These are phyloP conservation scores for Phytophthora ohioensis DNA, from an alignment of 352 stramenopile species.

Conservation along the genomic window DNA sequence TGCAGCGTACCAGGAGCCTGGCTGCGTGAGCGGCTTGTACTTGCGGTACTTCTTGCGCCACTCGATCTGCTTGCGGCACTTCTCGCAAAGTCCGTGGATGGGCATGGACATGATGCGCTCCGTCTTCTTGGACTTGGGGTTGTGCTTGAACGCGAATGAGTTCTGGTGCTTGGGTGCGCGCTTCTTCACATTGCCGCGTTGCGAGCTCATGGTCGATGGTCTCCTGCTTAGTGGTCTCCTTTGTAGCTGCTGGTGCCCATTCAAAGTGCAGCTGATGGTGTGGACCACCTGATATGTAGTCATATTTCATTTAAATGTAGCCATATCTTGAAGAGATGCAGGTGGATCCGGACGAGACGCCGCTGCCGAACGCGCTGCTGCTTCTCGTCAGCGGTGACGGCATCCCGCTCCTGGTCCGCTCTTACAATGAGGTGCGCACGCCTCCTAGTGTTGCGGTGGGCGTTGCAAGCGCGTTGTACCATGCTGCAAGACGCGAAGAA, in stretches of 20 bases:
- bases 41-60: slow-evolving; percentile 99
- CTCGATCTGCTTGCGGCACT: slow-evolving; percentile 97
- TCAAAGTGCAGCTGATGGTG: slow-evolving; percentile 22
- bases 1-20: slow-evolving; percentile 83
- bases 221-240: no score
- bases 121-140: slow-evolving; percentile 98
- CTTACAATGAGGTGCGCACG: slow-evolving; percentile 50
- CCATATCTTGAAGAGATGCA: slow-evolving; percentile 45
- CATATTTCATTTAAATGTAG: slow-evolving; percentile 26
- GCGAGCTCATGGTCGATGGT: slow-evolving; percentile 75
- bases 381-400: slow-evolving; percentile 58
- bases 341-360: slow-evolving; percentile 17
- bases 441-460: slow-evolving; percentile 60
- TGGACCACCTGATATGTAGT: slow-evolving; percentile 1
- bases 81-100: slow-evolving; percentile 93
- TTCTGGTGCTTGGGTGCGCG: slow-evolving; percentile 97
- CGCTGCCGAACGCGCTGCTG: slow-evolving; percentile 45
- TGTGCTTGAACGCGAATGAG: slow-evolving; percentile 98
- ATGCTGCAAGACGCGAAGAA: slow-evolving; percentile 46
- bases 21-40: slow-evolving; percentile 97
- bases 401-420: slow-evolving; percentile 58
- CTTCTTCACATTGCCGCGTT: slow-evolving; percentile 88
- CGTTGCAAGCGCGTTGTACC: slow-evolving; percentile 58
- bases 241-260: slow-evolving; percentile 8
- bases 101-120: slow-evolving; percentile 92